A percentile compares a stretch with the other conserved stretches of the same genome.
phyloP scores from a whole-genome alignment of 2,329 filamentous ascomycete genomes.

The Colletotrichum godetiae region DNA sequence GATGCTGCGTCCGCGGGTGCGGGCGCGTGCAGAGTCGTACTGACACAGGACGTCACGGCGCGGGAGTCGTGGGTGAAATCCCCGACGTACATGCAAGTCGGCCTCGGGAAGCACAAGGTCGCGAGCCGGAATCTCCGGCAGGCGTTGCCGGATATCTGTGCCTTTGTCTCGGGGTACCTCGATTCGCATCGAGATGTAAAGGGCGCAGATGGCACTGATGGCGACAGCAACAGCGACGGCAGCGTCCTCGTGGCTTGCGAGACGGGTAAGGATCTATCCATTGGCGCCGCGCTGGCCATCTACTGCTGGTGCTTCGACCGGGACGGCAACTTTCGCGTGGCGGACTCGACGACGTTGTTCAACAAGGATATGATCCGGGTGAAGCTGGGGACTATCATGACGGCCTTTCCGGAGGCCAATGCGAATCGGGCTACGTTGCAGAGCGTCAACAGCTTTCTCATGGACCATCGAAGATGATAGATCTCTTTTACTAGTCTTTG shows the following conservation, averaged over 20 bases:
- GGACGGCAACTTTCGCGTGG: slow-evolving; percentile 58
- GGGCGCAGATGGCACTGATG: neutral
- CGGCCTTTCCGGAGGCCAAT: slow-evolving; percentile 81
- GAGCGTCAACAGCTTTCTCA: slow-evolving; percentile 90
- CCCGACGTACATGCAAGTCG: slow-evolving; percentile 63
- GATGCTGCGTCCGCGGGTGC: slow-evolving; percentile 1
- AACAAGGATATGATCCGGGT: slow-evolving; percentile 83
- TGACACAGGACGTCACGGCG: slow-evolving; percentile 56
- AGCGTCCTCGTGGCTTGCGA: slow-evolving; percentile 74
- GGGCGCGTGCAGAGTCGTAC: slow-evolving; percentile 52
- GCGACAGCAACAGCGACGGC: neutral
- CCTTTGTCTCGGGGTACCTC: slow-evolving; percentile 62
- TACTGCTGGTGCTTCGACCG: slow-evolving; percentile 80
- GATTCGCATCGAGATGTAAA: slow-evolving; percentile 6
- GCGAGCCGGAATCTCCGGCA: slow-evolving; percentile 86
- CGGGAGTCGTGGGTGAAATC: slow-evolving; percentile 54
- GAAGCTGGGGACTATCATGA: slow-evolving; percentile 85
- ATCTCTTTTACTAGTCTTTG: neutral
- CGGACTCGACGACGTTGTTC: slow-evolving; percentile 50
- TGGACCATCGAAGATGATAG: slow-evolving; percentile 63
- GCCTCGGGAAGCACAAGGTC: slow-evolving; percentile 77
- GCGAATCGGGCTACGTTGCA: slow-evolving; percentile 88
- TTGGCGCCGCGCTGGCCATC: slow-evolving; percentile 81
- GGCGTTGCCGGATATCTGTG: slow-evolving; percentile 72
- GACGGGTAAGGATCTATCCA: slow-evolving; percentile 82